phyloP scores from a whole-genome alignment of 768 basidiomycete genomes.

The Suillus brevipes region DNA sequence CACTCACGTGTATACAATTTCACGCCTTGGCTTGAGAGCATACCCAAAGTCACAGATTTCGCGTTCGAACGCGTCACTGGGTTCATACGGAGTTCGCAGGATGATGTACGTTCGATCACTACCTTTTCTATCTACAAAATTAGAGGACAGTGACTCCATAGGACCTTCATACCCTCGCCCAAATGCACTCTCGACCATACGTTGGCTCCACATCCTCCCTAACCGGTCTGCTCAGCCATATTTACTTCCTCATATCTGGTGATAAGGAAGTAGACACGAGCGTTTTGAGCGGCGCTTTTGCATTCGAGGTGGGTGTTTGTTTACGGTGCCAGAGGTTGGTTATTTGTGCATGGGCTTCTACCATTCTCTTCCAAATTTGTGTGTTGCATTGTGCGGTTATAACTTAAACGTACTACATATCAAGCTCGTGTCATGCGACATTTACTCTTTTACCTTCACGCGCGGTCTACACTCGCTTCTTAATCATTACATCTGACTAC shows the following conservation, averaged over 20 bases:
- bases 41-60: conserved; percentile 81
- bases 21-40: conserved; percentile 61
- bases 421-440: not conserved
- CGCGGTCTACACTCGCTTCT: not conserved
- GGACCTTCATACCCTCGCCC: conserved; percentile 67
- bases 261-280: conserved; percentile 64
- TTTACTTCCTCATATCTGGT: conserved; percentile 84
- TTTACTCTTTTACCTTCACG: not conserved
- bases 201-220: conserved; percentile 90
- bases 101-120: conserved; percentile 48
- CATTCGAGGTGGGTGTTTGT: conserved; percentile 48
- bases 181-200: conserved; percentile 57
- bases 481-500: not conserved
- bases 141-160: conserved; percentile 25
- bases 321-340: not conserved
- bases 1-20: conserved; percentile 87
- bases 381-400: not conserved
- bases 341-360: not conserved
- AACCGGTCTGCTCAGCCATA: conserved; percentile 78
- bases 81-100: conserved; percentile 79
- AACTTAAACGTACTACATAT: not conserved
- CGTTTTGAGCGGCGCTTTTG: conserved; percentile 61
- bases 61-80: conserved; percentile 75
- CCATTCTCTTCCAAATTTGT: not conserved
- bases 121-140: not conserved